Evolutionary conservation across 148 eudicot genomes (phyloP), one percentile per base, ranked within the genome.

Genomic region (Fagopyrum esculentum): DNA sequence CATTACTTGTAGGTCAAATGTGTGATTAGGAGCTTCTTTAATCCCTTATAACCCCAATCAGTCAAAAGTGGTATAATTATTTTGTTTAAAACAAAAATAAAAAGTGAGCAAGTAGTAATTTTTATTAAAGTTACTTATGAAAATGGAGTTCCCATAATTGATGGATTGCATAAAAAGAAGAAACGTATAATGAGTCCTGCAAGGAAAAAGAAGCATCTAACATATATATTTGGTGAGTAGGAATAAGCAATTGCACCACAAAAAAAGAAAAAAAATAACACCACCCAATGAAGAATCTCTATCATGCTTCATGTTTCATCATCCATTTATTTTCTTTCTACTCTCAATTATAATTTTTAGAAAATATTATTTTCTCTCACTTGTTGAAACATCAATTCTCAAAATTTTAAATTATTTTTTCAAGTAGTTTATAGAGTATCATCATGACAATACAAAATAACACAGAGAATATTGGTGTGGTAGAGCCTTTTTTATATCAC

Each of bases 91-190:
- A 35, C 40, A 6, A 59, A 17, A 19, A 7, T 19, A 59, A n/a
- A 59, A 5, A 2, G 71, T 35, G 19, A 40, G n/a, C 71, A 66
- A 66, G 17, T 43, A 66, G 46, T 35, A 4, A 35, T 4, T 6
- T 30, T 64, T 29, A 26, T 35, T 30, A 64, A 35, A 35, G 10
- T 66, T 66, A 66, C 47, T 66, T 40, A 15, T 40, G 15, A 8
- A 66, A 35, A 40, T 66, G 47, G 19, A 43, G 71, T 66, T 66
- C 47, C 71, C 71, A 66, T 40, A 66, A 66, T 66, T 66, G 71
- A 66, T 66, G 71, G 71, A 66, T 66, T 66, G 6, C 46, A 66
- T 66, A 66, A 4, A 66, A 66, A 66, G 71, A 66, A 66, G 46
- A 15, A 66, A 29, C 16, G 30, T 43, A 66, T 40, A 17, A 5